Percentiles rank a stretch among this genome's conserved stretches.
phyloP scores from a whole-genome alignment of 805 yeast genomes.

The Brettanomyces anomalus region DNA sequence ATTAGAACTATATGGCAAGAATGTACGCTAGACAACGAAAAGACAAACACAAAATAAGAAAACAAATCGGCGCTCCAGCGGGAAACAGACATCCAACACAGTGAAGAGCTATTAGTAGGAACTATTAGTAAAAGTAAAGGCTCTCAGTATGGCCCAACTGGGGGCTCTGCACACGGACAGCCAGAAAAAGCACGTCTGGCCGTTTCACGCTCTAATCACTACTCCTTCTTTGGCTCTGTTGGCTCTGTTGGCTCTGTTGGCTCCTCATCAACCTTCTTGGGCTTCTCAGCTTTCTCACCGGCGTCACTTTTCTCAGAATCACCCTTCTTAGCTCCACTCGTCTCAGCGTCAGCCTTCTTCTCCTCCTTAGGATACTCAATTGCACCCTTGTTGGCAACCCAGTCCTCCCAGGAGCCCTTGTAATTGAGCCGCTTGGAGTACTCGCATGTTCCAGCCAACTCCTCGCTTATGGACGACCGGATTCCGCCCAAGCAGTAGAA shows the following conservation, averaged over 20 bases:
- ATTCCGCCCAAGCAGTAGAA: constrained; percentile 93
- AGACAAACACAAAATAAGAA: too few relatives aligned
- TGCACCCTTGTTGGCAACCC: constrained; percentile 44
- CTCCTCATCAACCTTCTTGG: not conserved
- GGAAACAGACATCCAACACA: too few relatives aligned
- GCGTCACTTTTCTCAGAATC: not conserved
- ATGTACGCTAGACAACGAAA: too few relatives aligned
- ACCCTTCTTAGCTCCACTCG: not conserved
- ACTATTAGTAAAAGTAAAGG: not conserved
- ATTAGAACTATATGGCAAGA: too few relatives aligned
- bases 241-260: too few relatives aligned
- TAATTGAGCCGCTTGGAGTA: constrained; percentile 79
- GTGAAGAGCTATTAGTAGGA: too few relatives aligned
- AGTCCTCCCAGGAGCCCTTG: constrained; percentile 79
- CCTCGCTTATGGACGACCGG: constrained; percentile 85
- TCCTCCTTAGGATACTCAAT: constrained; percentile 13
- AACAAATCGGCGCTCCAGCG: too few relatives aligned
- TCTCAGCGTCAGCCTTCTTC: constrained; percentile 5
- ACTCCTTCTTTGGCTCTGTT: constrained; percentile 3
- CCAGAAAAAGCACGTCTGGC: too few relatives aligned
- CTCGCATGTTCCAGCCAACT: constrained; percentile 84
- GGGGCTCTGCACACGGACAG: too few relatives aligned
- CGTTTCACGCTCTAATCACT: too few relatives aligned
- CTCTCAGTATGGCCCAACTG: not conserved
- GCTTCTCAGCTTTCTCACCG: constrained; percentile 4